phyloP scores from a whole-genome alignment of 768 basidiomycete genomes.

The Plicaturopsis crispa region DNA sequence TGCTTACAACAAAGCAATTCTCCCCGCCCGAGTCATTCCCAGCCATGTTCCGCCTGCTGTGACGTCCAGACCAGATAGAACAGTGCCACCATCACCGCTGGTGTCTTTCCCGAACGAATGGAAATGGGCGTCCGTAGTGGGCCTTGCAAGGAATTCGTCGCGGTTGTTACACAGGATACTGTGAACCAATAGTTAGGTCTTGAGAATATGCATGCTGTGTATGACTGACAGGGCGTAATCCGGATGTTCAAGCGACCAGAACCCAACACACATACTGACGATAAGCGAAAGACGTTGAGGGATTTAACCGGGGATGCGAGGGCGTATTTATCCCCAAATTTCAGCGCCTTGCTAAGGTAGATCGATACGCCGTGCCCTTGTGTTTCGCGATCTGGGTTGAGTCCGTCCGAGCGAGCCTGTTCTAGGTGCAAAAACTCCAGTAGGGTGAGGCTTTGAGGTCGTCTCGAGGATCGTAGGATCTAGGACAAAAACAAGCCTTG shows the following conservation, averaged over 20 bases:
- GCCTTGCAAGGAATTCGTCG: conserved; percentile 65
- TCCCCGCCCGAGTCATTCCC: conserved; percentile 59
- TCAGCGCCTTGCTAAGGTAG: too few relatives aligned
- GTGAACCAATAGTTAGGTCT: conserved; percentile 2
- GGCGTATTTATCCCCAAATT: too few relatives aligned
- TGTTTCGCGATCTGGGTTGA: too few relatives aligned
- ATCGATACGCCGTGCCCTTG: too few relatives aligned
- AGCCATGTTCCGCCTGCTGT: conserved; percentile 80
- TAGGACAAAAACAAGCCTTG: too few relatives aligned
- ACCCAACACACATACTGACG: conserved; percentile 63
- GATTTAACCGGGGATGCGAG: too few relatives aligned
- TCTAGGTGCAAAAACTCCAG: too few relatives aligned
- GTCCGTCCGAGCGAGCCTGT: too few relatives aligned
- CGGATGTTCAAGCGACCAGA: conserved; percentile 71
- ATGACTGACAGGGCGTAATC: conserved; percentile 63
- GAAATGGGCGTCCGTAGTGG: conserved; percentile 57
- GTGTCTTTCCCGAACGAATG: conserved; percentile 49
- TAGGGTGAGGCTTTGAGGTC: too few relatives aligned
- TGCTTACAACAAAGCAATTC: conserved; percentile 65
- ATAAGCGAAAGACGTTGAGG: conserved; percentile 3
- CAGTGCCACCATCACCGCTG: conserved; percentile 17
- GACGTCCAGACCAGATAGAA: conserved; percentile 72
- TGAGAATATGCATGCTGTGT: neutral
- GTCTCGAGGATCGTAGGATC: too few relatives aligned
- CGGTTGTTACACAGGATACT: conserved; percentile 74